phyloP scores from a whole-genome alignment of 2,329 filamentous ascomycete genomes.

The Penicillium sp. region DNA sequence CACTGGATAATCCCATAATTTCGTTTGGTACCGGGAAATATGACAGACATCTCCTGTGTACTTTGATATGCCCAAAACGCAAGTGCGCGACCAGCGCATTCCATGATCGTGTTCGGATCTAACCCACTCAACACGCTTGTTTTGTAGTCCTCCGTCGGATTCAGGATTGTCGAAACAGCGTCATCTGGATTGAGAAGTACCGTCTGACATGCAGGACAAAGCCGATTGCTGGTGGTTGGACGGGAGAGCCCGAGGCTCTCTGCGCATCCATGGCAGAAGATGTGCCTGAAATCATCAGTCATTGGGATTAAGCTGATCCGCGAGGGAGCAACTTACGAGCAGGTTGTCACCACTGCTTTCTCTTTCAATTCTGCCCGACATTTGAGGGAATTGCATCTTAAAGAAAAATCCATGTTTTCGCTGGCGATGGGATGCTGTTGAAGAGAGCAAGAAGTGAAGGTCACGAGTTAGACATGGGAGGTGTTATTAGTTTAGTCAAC shows the following conservation, averaged over 20 bases:
- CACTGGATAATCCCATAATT: slow-evolving; percentile 2
- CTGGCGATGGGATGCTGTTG: slow-evolving; percentile 12
- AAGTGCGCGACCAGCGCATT: slow-evolving; percentile 76
- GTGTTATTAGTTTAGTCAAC: background rate
- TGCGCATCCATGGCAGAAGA: slow-evolving; percentile 79
- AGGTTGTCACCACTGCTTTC: slow-evolving; percentile 81
- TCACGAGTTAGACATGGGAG: slow-evolving; percentile 8
- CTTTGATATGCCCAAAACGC: slow-evolving; percentile 87
- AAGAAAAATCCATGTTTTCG: slow-evolving; percentile 65
- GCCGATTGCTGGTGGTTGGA: slow-evolving; percentile 53
- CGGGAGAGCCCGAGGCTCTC: slow-evolving; percentile 62
- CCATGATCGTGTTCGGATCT: slow-evolving; percentile 77
- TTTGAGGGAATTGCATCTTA: slow-evolving; percentile 77
- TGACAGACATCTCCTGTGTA: slow-evolving; percentile 72
- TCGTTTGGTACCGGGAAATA: background rate
- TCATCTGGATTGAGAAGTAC: slow-evolving; percentile 71
- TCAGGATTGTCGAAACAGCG: slow-evolving; percentile 68
- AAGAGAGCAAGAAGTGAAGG: slow-evolving; percentile 9
- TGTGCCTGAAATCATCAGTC: slow-evolving; percentile 60
- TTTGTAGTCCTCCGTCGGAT: slow-evolving; percentile 85
- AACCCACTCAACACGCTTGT: slow-evolving; percentile 81
- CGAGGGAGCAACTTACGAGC: slow-evolving; percentile 59
- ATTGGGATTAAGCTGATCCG: background rate
- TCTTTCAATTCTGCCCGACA: slow-evolving; percentile 70
- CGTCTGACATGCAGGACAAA: slow-evolving; percentile 75